Evolutionary conservation across 495 filamentous ascomycete species (phyloP).

Genomic region (Penicillium argentinense): DNA sequence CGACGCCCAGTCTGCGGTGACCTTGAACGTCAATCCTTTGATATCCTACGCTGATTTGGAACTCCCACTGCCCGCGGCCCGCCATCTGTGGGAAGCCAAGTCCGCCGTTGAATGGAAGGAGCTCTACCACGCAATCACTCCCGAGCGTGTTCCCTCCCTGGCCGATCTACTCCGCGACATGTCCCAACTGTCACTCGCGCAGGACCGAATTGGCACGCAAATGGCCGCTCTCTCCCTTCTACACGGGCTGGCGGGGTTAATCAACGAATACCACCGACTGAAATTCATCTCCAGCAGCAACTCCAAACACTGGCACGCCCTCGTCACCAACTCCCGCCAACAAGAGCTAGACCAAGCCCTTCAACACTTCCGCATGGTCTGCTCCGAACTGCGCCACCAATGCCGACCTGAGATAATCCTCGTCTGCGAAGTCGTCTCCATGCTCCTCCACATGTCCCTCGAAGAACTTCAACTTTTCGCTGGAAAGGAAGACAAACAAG

Average conservation of each 20-base stretch:
- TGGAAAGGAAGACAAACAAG: constrained; percentile 61
- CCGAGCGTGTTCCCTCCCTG: constrained; percentile 44
- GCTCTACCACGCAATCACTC: constrained; percentile 38
- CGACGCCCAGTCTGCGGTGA: constrained; percentile 58
- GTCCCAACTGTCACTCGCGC: constrained; percentile 37
- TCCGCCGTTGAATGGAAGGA: constrained; percentile 57
- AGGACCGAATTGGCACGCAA: constrained; percentile 49
- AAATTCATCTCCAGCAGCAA: constrained; percentile 45
- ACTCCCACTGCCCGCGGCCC: constrained; percentile 55
- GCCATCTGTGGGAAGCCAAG: constrained; percentile 56
- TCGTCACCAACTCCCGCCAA: constrained; percentile 51
- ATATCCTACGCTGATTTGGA: constrained; percentile 66
- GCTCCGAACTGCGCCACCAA: constrained; percentile 20
- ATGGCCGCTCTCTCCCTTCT: constrained; percentile 52
- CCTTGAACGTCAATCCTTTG: constrained; percentile 53
- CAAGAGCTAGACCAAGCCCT: constrained; percentile 48
- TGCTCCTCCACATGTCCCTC: constrained; percentile 60
- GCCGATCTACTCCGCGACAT: constrained; percentile 54
- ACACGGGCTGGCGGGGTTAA: constrained; percentile 57
- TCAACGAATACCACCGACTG: constrained; percentile 60
- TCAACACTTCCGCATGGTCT: constrained; percentile 44
- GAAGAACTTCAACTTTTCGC: constrained; percentile 67
- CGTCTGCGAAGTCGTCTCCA: constrained; percentile 54
- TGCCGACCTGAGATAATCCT: constrained; percentile 37
- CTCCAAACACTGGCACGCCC: constrained; percentile 44